Conservation (phyloP, 2,329 filamentous ascomycete species). For the Epichloe uncinata region DNA sequence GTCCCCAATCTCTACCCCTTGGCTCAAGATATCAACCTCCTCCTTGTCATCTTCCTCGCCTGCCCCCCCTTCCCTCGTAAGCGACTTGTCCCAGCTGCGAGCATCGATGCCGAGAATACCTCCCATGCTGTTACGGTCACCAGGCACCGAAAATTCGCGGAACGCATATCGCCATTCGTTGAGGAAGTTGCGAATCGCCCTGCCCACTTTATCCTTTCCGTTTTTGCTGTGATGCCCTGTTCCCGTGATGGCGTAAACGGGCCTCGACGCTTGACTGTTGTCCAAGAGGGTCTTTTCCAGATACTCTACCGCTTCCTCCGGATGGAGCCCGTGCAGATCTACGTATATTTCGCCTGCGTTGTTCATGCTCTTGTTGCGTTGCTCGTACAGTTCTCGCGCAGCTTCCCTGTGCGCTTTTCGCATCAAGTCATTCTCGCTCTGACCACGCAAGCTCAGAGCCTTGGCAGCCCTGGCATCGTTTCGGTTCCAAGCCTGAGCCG, state of each 20-base stretch:
- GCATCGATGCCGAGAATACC: conserved; percentile 61
- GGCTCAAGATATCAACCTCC: conserved; percentile 44
- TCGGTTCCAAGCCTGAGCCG: conserved; percentile 95
- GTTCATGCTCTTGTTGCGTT: conserved; percentile 61
- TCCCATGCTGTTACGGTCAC: conserved; percentile 73
- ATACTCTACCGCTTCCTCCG: conserved; percentile 92
- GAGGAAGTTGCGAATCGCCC: conserved; percentile 78
- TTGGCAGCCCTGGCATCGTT: conserved; percentile 95
- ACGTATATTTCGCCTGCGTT: conserved; percentile 66
- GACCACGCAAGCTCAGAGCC: conserved; percentile 81
- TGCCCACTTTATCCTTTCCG: conserved; percentile 96
- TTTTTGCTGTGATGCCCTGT: conserved; percentile 97
- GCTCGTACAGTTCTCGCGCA: conserved; percentile 81
- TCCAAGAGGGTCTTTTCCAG: conserved; percentile 78
- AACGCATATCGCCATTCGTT: conserved; percentile 95
- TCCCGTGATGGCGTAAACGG: conserved; percentile 91
- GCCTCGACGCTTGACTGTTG: conserved; percentile 57
- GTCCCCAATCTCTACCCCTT: conserved; percentile 30
- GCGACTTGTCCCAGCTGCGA: conserved; percentile 51
- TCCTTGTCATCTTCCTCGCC: conserved; percentile 23
- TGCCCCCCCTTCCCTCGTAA: conserved; percentile 33
- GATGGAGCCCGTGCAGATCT: conserved; percentile 95
- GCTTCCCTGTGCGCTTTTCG: conserved; percentile 96
- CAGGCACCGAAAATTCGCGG: conserved; percentile 89
- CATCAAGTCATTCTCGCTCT: conserved; percentile 96